Evolutionary conservation across 306 rosid species (phyloP), one percentile per base, ranked within the genome.

Genomic region (Ormosia semicastrata): DNA sequence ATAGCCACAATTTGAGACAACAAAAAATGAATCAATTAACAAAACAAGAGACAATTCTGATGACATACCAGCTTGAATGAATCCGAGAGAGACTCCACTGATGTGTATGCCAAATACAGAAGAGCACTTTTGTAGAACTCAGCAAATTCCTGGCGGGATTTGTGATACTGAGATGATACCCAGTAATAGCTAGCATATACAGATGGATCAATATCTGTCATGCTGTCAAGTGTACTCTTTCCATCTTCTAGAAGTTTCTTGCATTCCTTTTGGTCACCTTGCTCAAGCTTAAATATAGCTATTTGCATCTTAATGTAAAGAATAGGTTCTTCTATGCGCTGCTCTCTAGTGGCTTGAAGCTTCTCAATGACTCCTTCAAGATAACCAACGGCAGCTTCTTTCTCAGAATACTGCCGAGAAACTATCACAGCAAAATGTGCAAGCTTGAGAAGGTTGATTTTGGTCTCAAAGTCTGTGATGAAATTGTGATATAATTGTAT

Each of bases 121-220:
- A 96, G 99, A 79, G 99, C 97, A 76, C 93, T 92, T 88, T 88
- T 96, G 86, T 96, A 96, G 95, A 96, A 96, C 86, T 96, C 99
- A 2, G 99, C 98, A 91, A 92, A 96, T 80, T 96, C 99, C 86
- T 88, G 94, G 17, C 94, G 93, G 24, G 91, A 87, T 59, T 96
- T 96, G 40, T 92, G 65, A 84, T 78, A 94, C 80, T 96, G 99
- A 82, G 97, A 96, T 70, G 99, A 90, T 39, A 96, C 99, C 99
- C 99, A 96, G 84, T 91, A 94, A 83, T 86, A 92, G 87, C 84
- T 94, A 56, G 99, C 99, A 83, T 93, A 92, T 0, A 96, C 98
- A 62, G 98, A 90, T 32, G 99, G 99, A 86, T 96, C 99, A 66
- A 96, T 96, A 82, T 96, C 99, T 57, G 99, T 96, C 99, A 96